These are phyloP conservation scores for Penicillium crystallinum DNA, from an alignment of 495 filamentous ascomycete species.

Conservation along the genomic window DNA sequence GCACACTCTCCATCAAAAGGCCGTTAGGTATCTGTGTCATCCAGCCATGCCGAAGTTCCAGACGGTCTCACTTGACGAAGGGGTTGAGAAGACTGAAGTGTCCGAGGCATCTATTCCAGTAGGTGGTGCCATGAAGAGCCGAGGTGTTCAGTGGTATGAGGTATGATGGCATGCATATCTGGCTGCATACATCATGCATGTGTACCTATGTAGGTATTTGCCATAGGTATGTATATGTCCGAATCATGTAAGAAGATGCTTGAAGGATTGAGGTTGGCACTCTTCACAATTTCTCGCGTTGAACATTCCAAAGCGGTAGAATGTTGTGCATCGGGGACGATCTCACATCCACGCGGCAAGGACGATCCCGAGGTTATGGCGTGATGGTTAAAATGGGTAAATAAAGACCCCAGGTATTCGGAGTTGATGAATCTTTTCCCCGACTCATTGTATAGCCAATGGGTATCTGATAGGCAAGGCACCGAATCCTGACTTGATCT, in stretches of 20 bases:
- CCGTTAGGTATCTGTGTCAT: too few relatives aligned
- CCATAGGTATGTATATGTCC: too few relatives aligned
- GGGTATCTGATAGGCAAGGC: too few relatives aligned
- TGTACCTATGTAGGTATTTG: too few relatives aligned
- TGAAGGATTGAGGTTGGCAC: too few relatives aligned
- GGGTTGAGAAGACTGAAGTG: too few relatives aligned
- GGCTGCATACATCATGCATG: too few relatives aligned
- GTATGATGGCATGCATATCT: not conserved
- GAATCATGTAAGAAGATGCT: too few relatives aligned
- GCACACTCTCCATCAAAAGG: too few relatives aligned
- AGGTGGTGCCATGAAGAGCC: not conserved
- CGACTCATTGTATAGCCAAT: too few relatives aligned
- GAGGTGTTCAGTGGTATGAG: not conserved
- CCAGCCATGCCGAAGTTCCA: too few relatives aligned
- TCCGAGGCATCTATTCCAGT: not conserved
- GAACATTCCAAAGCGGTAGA: not conserved
- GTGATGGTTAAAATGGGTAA: constrained; percentile 15
- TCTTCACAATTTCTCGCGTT: not conserved
- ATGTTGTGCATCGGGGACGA: constrained; percentile 15
- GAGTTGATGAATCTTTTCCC: not conserved
- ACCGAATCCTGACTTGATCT: not conserved
- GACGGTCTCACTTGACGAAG: too few relatives aligned
- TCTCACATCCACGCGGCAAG: constrained; percentile 11
- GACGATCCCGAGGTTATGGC: constrained; percentile 27
- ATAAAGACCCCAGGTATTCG: not conserved